These are phyloP conservation scores for Gnetum montanum DNA, from an alignment of 75 land plant genomes.

Conservation along the genomic window DNA sequence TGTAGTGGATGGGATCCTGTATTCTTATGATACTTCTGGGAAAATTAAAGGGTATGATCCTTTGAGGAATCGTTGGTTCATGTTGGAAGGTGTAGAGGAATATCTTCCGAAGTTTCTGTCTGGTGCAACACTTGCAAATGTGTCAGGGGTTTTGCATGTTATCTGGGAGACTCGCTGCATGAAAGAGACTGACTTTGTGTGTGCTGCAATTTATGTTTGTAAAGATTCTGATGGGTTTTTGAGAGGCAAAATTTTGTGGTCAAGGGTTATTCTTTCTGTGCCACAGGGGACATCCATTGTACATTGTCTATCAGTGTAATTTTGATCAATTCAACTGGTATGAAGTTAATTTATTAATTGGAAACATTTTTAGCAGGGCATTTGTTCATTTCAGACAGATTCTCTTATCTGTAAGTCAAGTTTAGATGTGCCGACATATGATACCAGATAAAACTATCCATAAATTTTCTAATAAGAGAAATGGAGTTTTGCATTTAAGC, in stretches of 20 bases:
- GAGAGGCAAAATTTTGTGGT: slow-evolving; percentile 40
- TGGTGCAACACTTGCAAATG: slow-evolving; percentile 53
- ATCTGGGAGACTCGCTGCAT: slow-evolving; percentile 41
- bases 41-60: slow-evolving; percentile 39
- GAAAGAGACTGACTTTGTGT: slow-evolving; percentile 27
- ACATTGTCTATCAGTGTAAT: slow-evolving; percentile 26
- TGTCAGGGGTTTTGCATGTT: slow-evolving; percentile 40
- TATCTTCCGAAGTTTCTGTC: slow-evolving; percentile 51
- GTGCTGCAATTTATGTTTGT: slow-evolving; percentile 43
- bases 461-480: too few relatives aligned
- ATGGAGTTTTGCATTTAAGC: too few relatives aligned
- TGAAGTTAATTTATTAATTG: too few relatives aligned
- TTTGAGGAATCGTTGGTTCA: slow-evolving; percentile 31
- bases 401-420: too few relatives aligned
- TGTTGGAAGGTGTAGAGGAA: slow-evolving; percentile 38
- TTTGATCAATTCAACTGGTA: slow-evolving; percentile 28
- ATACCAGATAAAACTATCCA: too few relatives aligned
- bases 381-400: too few relatives aligned
- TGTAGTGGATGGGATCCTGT: slow-evolving; percentile 41
- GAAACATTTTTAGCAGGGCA: too few relatives aligned
- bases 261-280: slow-evolving; percentile 19
- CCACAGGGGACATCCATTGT: slow-evolving; percentile 25
- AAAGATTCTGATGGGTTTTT: slow-evolving; percentile 22
- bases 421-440: too few relatives aligned
- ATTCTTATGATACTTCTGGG: slow-evolving; percentile 51